Evolutionary conservation across 768 basidiomycete genomes (phyloP), one percentile per base, ranked within the genome.

Genomic region (Psilocybe cubensis): DNA sequence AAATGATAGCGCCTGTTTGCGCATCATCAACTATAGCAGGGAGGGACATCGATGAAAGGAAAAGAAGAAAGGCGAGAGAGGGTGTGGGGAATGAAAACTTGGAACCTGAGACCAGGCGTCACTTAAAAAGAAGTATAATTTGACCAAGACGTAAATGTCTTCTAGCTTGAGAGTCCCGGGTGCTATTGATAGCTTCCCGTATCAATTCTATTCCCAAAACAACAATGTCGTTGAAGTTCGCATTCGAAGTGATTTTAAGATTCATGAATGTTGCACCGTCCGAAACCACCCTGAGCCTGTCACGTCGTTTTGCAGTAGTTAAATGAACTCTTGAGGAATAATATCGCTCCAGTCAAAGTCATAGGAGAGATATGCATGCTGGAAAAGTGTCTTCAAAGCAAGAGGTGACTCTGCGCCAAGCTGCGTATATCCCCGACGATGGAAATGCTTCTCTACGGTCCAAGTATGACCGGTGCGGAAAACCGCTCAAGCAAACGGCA

Each of bases 1-100:
- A 52, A 12, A 40, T 20, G 21, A 52, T 52, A 18, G 18, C 12
- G 2, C 50, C 35, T 1, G 38, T 20, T 18, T 41, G 50, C 7
- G 50, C 50, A 38, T 52, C 50, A 23, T 52, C 50, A 17, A 52
- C 35, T 27, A 52, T 52, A 9, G 14, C 50, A 38, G 33, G 14
- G 17, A 52, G 17, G 33, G 24, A 33, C 50, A 52, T 52, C 2
- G 46, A n/a, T 29, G 25, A 24, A 11, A 3, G 21, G 25, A 28
- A 48, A 29, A 29, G 46, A n/a, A 28, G 14, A 25, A 18, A 17
- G 44, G 27, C 9, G 27, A 27, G 14, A 27, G 14, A n/a, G 24
- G 44, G 44, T 14, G 24, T 25, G 4, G 24, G 21, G 44, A 20
- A 46, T 10, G 24, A 4, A 21, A 45, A 25, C 44, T 3, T 12